Conservation (phyloP, 805 yeast genomes). For the Kodamaea hsintzibuensis region DNA sequence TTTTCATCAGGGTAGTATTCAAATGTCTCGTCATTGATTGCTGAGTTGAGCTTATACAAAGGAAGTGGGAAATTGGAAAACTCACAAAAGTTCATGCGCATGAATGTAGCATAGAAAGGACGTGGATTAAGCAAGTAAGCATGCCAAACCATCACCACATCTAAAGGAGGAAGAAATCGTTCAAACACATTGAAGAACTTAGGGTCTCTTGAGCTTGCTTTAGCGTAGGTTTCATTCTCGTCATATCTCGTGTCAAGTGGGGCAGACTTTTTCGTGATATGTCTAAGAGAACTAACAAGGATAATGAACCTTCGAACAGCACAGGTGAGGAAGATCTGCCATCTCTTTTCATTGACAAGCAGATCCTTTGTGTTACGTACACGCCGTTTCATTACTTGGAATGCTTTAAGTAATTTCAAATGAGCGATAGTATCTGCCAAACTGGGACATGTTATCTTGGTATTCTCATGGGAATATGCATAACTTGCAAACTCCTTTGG, state of each 20-base stretch:
- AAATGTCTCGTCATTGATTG: conserved; percentile 15
- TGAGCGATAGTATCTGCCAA: conserved; percentile 20
- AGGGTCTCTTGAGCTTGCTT: not conserved
- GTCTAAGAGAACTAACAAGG: conserved; percentile 18
- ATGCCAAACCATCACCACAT: conserved; percentile 27
- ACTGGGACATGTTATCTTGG: conserved; percentile 8
- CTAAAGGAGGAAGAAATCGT: conserved; percentile 21
- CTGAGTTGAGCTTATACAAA: conserved; percentile 9
- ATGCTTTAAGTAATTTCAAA: conserved; percentile 24
- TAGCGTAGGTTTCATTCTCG: not conserved
- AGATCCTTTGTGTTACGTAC: conserved; percentile 8
- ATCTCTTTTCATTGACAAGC: conserved; percentile 12
- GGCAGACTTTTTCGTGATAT: not conserved
- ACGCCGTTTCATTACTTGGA: conserved; percentile 17
- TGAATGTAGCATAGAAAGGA: conserved; percentile 16
- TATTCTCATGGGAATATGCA: not conserved
- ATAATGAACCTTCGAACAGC: conserved; percentile 24
- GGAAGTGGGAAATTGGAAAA: conserved; percentile 23
- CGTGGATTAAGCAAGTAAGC: conserved; percentile 21
- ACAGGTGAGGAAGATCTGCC: conserved; percentile 25
- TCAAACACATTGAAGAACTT: not conserved
- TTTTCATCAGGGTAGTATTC: conserved; percentile 11
- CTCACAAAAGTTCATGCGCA: conserved; percentile 15
- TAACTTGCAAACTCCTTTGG: not conserved
- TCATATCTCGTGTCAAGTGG: not conserved